phyloP scores from a whole-genome alignment of 202 grass and related monocot genomes.

The Panicum virgatum region DNA sequence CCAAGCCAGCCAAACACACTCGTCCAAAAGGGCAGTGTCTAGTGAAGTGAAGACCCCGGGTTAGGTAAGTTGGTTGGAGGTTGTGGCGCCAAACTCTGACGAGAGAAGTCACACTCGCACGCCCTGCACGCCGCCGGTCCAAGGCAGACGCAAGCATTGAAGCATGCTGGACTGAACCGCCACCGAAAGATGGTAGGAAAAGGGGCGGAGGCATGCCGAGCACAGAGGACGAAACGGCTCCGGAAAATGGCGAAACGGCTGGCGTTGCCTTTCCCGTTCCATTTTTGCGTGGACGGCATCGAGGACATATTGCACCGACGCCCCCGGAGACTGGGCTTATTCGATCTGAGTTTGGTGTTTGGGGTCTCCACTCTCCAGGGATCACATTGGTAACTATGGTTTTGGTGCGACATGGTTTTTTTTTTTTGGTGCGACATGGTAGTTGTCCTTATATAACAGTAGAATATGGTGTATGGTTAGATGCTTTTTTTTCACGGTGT shows the following conservation, averaged over 20 bases:
- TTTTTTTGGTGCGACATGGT: too few relatives aligned
- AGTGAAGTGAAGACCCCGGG: background rate
- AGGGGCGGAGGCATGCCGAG: background rate
- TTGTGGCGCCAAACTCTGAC: background rate
- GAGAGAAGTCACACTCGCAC: too few relatives aligned
- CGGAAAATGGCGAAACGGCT: background rate
- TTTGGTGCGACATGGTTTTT: too few relatives aligned
- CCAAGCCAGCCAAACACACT: background rate
- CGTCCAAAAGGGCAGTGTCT: too few relatives aligned
- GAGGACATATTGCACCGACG: background rate
- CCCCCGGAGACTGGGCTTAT: background rate
- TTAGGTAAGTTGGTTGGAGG: slow-evolving; percentile 19
- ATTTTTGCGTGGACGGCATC: background rate
- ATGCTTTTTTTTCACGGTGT: too few relatives aligned
- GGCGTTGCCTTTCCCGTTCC: background rate
- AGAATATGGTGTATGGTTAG: too few relatives aligned
- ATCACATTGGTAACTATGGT: too few relatives aligned
- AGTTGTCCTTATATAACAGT: too few relatives aligned
- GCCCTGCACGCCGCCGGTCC: background rate
- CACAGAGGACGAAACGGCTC: background rate
- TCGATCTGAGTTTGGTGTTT: background rate
- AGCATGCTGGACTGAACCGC: background rate
- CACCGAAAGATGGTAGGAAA: background rate
- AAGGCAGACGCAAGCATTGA: background rate
- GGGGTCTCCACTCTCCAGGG: background rate